These are phyloP conservation scores for Clonostachys byssicola DNA, from an alignment of 2,329 filamentous ascomycete species.

Conservation along the genomic window DNA sequence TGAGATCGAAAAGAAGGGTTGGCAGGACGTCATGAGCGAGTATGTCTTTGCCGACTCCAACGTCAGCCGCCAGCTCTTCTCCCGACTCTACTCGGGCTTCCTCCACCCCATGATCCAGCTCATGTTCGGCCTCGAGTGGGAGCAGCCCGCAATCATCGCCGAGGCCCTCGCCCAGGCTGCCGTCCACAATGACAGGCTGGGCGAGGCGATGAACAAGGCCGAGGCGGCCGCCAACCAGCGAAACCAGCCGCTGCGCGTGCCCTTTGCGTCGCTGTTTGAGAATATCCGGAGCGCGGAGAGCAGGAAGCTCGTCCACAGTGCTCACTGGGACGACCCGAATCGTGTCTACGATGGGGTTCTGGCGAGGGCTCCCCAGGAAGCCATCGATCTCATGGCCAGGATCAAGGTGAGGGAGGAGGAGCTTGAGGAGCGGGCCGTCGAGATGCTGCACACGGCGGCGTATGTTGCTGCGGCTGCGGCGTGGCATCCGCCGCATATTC, in stretches of 20 bases:
- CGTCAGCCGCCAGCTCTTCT: conserved; percentile 65
- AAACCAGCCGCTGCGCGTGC: conserved; percentile 19
- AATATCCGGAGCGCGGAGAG: conserved; percentile 43
- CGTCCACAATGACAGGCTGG: conserved; percentile 59
- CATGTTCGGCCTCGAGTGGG: conserved; percentile 79
- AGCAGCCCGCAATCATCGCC: conserved; percentile 76
- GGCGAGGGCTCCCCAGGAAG: conserved; percentile 55
- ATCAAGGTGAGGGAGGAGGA: conserved; percentile 53
- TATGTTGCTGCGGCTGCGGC: conserved; percentile 50
- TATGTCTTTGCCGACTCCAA: conserved; percentile 63
- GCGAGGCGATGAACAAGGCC: conserved; percentile 44
- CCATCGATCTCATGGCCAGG: conserved; percentile 55
- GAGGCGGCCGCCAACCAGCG: conserved; percentile 32
- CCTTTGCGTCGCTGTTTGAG: conserved; percentile 57
- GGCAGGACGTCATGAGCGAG: conserved; percentile 57
- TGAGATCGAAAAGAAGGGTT: conserved; percentile 62
- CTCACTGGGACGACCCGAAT: conserved; percentile 46
- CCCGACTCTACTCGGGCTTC: conserved; percentile 65
- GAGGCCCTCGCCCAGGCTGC: conserved; percentile 75
- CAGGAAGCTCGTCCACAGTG: conserved; percentile 49
- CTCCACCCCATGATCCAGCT: conserved; percentile 81
- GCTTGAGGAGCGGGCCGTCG: conserved; percentile 46
- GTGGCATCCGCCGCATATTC: conserved; percentile 56
- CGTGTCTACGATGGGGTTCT: conserved; percentile 69
- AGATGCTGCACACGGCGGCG: conserved; percentile 65